Conservation (phyloP, 2,329 filamentous ascomycete species). For the Penicillium oxalicum region DNA sequence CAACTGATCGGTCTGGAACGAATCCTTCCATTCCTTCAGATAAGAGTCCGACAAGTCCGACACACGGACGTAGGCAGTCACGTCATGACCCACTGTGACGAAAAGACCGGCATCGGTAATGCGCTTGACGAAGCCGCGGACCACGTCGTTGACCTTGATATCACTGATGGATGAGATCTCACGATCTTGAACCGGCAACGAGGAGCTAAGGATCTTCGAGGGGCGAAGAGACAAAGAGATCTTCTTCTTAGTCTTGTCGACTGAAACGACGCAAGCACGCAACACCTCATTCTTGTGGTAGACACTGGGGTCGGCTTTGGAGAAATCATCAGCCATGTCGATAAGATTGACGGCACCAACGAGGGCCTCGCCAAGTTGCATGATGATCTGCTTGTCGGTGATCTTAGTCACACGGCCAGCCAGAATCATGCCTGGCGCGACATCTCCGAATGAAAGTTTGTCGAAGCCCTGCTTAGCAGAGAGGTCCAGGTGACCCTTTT, state of each 20-base stretch:
- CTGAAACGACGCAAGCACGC: conserved; percentile 73
- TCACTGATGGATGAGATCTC: conserved; percentile 69
- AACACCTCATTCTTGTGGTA: conserved; percentile 81
- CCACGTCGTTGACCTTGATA: conserved; percentile 67
- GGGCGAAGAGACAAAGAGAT: conserved; percentile 75
- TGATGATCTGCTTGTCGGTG: conserved; percentile 73
- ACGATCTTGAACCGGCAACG: conserved; percentile 69
- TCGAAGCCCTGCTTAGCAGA: conserved; percentile 64
- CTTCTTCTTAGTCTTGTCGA: conserved; percentile 80
- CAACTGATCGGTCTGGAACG: conserved; percentile 81
- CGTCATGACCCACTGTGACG: conserved; percentile 70
- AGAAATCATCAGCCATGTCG: conserved; percentile 82
- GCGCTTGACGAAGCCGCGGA: conserved; percentile 88
- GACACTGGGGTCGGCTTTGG: conserved; percentile 66
- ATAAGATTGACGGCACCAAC: conserved; percentile 75
- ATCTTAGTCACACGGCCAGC: conserved; percentile 80
- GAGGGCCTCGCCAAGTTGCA: conserved; percentile 75
- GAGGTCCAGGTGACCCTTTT: conserved; percentile 73
- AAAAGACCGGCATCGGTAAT: conserved; percentile 86
- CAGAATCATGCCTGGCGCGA: conserved; percentile 74
- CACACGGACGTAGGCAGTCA: conserved; percentile 78
- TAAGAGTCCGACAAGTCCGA: conserved; percentile 84
- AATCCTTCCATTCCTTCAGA: conserved; percentile 90
- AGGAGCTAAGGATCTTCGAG: conserved; percentile 83
- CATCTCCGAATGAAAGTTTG: conserved; percentile 60